Evolutionary conservation across 352 stramenopile species (phyloP), one percentile per base, ranked within the genome.

Genomic region (Phytophthora meadii): DNA sequence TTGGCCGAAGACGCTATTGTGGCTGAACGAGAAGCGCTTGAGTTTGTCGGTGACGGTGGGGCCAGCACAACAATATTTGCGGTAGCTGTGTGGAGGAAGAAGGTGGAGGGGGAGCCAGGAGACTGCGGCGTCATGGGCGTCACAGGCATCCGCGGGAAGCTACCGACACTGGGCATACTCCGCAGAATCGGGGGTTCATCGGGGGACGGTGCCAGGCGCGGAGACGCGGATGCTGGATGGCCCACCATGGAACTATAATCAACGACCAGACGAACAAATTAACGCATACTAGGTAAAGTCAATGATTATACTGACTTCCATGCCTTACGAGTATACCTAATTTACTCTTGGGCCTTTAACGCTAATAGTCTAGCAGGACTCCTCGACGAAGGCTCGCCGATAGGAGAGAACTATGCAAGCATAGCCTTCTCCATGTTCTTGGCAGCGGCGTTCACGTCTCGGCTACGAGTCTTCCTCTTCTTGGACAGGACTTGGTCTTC

Each of bases 41-140:
- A 56, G 1, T 70, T 65, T 11, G 36, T 66, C 12, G 54, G 53
- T 12, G 70, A 68, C 10, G 66, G 58, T 14, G 69, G 56, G 24
- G 56, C 41, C 10, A 73, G 22, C 5, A 67, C 59, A 36, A 67
- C 59, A 42, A 64, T 59, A 19, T 70, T 76, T 6, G 56, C 44
- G 25, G 42, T 56, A 14, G 34, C 57, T 15, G 68, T 73, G 57
- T 70, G 60, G 17, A 73, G 65, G 58, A 77, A 81, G 39, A 76
- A 77, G 45, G 56, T 25, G 45, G 56, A 61, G 22, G 72, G 61
- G 8, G 72, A 75, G 36, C 59, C 68, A 9, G 64, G 56, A 2
- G 68, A 80, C 54, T 37, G 55, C 24, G 71, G 65, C 34, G 65
- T 74, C 52, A 61, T 63, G 28, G 65, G 53, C 17, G 36, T 61